A percentile compares a stretch with the other conserved stretches of the same genome.
These are phyloP conservation scores for Thyridium curvatum DNA, from an alignment of 2,329 filamentous ascomycete genomes.

Conservation along the genomic window DNA sequence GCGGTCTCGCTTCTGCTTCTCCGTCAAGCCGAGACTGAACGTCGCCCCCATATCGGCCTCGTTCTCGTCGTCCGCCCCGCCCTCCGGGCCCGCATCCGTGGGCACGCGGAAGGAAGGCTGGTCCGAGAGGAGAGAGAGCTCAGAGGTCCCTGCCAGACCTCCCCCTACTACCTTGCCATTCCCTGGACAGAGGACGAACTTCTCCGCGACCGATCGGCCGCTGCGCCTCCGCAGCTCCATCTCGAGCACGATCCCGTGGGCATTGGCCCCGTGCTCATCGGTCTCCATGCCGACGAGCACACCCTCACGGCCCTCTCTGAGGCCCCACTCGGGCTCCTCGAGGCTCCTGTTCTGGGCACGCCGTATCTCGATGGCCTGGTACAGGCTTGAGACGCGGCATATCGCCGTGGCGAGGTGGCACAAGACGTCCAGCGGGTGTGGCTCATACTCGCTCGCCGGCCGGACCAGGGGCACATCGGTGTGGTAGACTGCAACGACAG, in stretches of 20 bases:
- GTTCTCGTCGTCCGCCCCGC: constrained; percentile 24
- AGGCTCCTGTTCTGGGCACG: constrained; percentile 71
- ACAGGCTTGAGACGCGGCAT: constrained; percentile 64
- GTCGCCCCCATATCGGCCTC: constrained; percentile 63
- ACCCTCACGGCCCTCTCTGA: constrained; percentile 72
- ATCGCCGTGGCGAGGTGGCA: constrained; percentile 86
- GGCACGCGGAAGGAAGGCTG: constrained; percentile 61
- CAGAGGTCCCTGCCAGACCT: no score
- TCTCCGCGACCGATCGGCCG: constrained; percentile 69
- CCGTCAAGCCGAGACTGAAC: constrained; percentile 81
- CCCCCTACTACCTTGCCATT: no score
- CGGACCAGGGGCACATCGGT: constrained; percentile 62
- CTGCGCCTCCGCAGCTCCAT: constrained; percentile 84
- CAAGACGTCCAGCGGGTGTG: constrained; percentile 65
- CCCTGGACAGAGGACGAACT: constrained; percentile 42
- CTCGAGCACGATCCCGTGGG: constrained; percentile 62
- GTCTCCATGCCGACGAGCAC: constrained; percentile 62
- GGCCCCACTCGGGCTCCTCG: constrained; percentile 70
- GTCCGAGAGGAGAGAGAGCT: constrained; percentile 59
- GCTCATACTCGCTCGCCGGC: constrained; percentile 50
- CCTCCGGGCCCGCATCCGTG: constrained; percentile 24
- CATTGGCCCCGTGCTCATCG: constrained; percentile 14
- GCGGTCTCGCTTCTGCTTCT: constrained; percentile 79
- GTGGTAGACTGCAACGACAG: constrained; percentile 77
- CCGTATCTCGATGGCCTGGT: constrained; percentile 68